Conservation (phyloP, 495 filamentous ascomycete species). For the Chaetomium fimeti region DNA sequence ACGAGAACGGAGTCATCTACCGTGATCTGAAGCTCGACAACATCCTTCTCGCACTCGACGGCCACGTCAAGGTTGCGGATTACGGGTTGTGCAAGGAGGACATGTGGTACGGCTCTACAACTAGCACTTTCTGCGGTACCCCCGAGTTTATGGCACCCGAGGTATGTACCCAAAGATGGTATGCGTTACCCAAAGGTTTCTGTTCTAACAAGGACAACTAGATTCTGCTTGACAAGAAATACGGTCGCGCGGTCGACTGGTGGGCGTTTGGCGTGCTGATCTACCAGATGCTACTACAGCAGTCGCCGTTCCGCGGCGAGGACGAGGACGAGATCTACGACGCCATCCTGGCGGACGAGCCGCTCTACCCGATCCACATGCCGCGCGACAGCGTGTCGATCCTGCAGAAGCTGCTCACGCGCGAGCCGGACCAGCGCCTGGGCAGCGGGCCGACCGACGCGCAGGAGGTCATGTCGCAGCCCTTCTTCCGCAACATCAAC, state of each 20-base stretch:
- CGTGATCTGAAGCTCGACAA: constrained; percentile 99
- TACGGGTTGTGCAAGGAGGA: constrained; percentile 99
- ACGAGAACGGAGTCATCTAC: constrained; percentile 99
- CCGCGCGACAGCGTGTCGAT: constrained; percentile 96
- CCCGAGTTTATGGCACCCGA: constrained; percentile 99
- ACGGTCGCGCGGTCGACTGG: constrained; percentile 98
- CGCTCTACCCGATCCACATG: constrained; percentile 98
- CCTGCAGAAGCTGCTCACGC: constrained; percentile 92
- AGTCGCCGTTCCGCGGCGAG: constrained; percentile 97
- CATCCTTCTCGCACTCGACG: constrained; percentile 91
- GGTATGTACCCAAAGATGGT: constrained; percentile 50
- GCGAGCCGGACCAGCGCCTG: constrained; percentile 88
- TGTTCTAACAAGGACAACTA: constrained; percentile 35
- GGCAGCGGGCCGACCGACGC: constrained; percentile 96
- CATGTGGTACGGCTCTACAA: constrained; percentile 98
- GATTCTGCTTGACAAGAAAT: constrained; percentile 98
- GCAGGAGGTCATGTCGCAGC: constrained; percentile 98
- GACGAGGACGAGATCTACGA: constrained; percentile 99
- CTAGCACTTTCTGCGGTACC: constrained; percentile 97
- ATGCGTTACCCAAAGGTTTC: not conserved
- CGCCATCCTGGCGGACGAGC: constrained; percentile 95
- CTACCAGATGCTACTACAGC: constrained; percentile 99
- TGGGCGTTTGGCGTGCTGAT: constrained; percentile 99
- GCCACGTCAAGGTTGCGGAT: constrained; percentile 98
- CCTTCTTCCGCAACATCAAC: constrained; percentile 96